Percentiles rank a stretch among this genome's conserved stretches.
Evolutionary conservation across 306 rosid genomes (phyloP).

Genomic region (Medicago ruthenica): DNA sequence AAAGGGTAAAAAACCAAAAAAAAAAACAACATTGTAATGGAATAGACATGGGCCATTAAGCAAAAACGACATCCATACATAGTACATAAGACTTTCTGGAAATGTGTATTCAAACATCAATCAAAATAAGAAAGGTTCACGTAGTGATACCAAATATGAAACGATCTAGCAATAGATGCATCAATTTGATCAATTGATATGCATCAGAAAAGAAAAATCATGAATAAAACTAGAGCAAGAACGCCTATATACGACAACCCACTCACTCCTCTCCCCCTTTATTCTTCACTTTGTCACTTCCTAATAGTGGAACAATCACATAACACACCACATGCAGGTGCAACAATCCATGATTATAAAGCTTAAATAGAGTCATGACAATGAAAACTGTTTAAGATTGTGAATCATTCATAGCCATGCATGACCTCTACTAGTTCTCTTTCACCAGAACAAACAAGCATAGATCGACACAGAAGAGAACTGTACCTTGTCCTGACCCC

Average conservation of each 20-base stretch:
- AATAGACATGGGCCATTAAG: constrained; percentile 26
- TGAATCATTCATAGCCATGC: background rate
- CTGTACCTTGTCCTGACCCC: constrained; percentile 96
- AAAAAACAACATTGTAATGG: background rate
- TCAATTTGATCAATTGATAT: background rate
- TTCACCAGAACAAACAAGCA: constrained; percentile 28
- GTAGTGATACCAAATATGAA: background rate
- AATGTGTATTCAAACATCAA: constrained; percentile 13
- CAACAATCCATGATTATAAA: background rate
- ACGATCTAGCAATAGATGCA: background rate
- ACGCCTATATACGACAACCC: background rate
- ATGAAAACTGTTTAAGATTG: constrained; percentile 13
- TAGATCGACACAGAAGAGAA: constrained; percentile 4
- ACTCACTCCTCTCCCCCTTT: background rate
- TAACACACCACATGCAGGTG: constrained; percentile 8
- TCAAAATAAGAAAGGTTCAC: constrained; percentile 20
- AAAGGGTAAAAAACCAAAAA: too few species aligned
- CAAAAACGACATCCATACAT: constrained; percentile 6
- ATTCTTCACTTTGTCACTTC: background rate
- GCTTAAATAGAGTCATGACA: constrained; percentile 12
- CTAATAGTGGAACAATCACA: constrained; percentile 22
- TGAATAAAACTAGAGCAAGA: constrained; percentile 11
- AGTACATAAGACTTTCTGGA: constrained; percentile 1
- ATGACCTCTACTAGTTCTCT: constrained; percentile 31
- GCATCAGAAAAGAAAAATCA: background rate